Percentiles rank a stretch among this genome's conserved stretches.
Conservation (phyloP, 2,329 filamentous ascomycete genomes). For the Pseudopyricularia javanii region DNA sequence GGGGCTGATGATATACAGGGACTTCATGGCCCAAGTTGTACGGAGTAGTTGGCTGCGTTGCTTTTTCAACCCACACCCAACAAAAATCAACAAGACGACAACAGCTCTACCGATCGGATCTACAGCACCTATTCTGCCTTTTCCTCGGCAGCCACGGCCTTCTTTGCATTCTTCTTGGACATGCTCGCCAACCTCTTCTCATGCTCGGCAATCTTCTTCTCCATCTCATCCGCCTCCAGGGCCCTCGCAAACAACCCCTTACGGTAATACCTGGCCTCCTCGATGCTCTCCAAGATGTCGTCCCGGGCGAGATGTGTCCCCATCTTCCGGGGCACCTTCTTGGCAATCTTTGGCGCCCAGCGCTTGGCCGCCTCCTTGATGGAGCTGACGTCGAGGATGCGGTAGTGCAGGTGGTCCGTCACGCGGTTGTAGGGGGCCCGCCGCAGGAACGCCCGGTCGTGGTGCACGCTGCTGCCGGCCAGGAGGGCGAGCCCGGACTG, state of each 20-base stretch:
- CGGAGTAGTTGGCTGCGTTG: too few species aligned
- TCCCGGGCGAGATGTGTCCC: constrained; percentile 70
- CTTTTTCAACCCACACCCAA: not conserved
- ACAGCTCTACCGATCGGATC: not conserved
- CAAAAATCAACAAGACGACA: not conserved
- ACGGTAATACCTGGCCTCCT: constrained; percentile 76
- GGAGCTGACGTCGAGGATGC: constrained; percentile 82
- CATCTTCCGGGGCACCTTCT: constrained; percentile 56
- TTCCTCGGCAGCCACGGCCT: not conserved
- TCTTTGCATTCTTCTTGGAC: not conserved
- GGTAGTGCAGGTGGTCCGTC: constrained; percentile 70
- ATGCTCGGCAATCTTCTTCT: not conserved
- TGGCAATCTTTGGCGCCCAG: constrained; percentile 51
- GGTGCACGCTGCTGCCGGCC: constrained; percentile 88
- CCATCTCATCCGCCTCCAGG: not conserved
- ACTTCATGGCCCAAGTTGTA: too few species aligned
- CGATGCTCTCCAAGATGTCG: constrained; percentile 92
- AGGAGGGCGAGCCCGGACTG: constrained; percentile 56
- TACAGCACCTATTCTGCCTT: not conserved
- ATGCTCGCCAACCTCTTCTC: not conserved
- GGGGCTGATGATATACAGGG: too few species aligned
- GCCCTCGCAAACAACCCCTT: constrained; percentile 47
- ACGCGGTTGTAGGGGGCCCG: constrained; percentile 62
- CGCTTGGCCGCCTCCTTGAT: constrained; percentile 82
- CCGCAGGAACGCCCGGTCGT: constrained; percentile 71